Percentiles rank a stretch among this genome's conserved stretches.
Conservation (phyloP, 2,329 filamentous ascomycete genomes). For the Mycosphaerella sp. region DNA sequence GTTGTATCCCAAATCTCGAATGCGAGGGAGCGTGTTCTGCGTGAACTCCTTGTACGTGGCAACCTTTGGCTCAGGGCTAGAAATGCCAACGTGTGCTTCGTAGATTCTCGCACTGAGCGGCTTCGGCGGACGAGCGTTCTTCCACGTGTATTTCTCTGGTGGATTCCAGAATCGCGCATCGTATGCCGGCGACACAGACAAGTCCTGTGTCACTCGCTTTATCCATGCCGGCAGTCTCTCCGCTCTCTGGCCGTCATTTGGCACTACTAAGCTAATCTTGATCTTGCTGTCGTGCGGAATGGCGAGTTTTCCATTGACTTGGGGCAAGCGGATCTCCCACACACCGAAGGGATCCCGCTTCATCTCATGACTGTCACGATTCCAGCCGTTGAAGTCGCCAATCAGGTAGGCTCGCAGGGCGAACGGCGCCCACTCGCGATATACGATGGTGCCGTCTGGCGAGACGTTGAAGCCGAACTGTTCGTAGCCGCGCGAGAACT, state of each 20-base stretch:
- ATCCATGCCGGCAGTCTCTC: slow-evolving; percentile 96
- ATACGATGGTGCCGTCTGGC: slow-evolving; percentile 75
- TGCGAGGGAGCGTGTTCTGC: slow-evolving; percentile 80
- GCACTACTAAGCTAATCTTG: slow-evolving; percentile 80
- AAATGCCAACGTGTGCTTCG: slow-evolving; percentile 98
- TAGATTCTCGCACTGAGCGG: slow-evolving; percentile 86
- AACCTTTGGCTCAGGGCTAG: slow-evolving; percentile 79
- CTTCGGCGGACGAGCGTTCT: slow-evolving; percentile 74
- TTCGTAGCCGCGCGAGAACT: slow-evolving; percentile 84
- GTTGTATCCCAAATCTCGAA: slow-evolving; percentile 88
- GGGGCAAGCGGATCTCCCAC: slow-evolving; percentile 75
- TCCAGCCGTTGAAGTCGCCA: slow-evolving; percentile 95
- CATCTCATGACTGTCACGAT: slow-evolving; percentile 78
- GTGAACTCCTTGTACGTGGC: slow-evolving; percentile 98
- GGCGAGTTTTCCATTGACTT: slow-evolving; percentile 66
- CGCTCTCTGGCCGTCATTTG: slow-evolving; percentile 65
- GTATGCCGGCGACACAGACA: slow-evolving; percentile 82
- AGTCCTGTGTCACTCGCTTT: slow-evolving; percentile 90
- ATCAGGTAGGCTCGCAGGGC: slow-evolving; percentile 77
- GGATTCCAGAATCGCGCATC: slow-evolving; percentile 98
- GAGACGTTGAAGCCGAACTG: slow-evolving; percentile 79
- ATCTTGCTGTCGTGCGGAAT: slow-evolving; percentile 93
- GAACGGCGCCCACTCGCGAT: slow-evolving; percentile 95
- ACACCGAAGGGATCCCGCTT: slow-evolving; percentile 77
- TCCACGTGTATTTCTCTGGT: slow-evolving; percentile 78